These are phyloP conservation scores for Cryptococcus deneoformans DNA, from an alignment of 1,284 basidiomycete species.

Conservation along the genomic window DNA sequence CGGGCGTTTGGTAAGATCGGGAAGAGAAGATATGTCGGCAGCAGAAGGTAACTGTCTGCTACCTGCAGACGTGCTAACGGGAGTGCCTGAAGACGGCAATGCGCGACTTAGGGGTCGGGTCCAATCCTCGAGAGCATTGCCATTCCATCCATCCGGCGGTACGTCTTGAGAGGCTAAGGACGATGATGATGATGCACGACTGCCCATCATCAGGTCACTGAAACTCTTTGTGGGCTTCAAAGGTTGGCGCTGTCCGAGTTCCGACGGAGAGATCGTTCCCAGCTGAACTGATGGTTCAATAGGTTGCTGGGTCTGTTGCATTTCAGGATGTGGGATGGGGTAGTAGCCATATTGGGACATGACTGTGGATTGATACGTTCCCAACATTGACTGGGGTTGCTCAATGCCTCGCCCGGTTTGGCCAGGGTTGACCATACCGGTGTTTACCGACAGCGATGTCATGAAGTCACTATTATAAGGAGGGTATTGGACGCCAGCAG, in stretches of 20 bases:
- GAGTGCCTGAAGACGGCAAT: slow-evolving; percentile 1
- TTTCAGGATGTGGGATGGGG: not conserved
- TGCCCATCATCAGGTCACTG: slow-evolving; percentile 33
- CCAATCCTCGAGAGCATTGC: slow-evolving; percentile 22
- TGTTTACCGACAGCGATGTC: too few relatives aligned
- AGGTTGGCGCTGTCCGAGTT: slow-evolving; percentile 25
- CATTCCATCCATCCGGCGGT: slow-evolving; percentile 21
- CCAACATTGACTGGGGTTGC: not conserved
- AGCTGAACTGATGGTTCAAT: slow-evolving; percentile 1
- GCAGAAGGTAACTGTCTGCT: not conserved
- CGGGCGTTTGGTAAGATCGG: not conserved
- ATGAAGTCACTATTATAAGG: too few relatives aligned
- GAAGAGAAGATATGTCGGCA: not conserved
- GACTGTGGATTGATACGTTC: not conserved
- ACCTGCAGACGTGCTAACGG: too few relatives aligned
- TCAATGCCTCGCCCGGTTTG: not conserved
- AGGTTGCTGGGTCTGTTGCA: slow-evolving; percentile 4
- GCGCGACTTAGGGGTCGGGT: slow-evolving; percentile 21
- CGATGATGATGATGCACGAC: slow-evolving; percentile 34
- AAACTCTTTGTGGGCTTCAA: slow-evolving; percentile 36
- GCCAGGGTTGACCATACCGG: too few relatives aligned
- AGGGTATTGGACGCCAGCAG: not conserved
- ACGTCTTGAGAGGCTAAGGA: slow-evolving; percentile 31
- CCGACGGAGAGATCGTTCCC: slow-evolving; percentile 38
- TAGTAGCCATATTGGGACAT: slow-evolving; percentile 11